Evolutionary conservation across 2,329 filamentous ascomycete genomes (phyloP), one percentile per base, ranked within the genome.

Genomic region (Ophiostoma australiae): DNA sequence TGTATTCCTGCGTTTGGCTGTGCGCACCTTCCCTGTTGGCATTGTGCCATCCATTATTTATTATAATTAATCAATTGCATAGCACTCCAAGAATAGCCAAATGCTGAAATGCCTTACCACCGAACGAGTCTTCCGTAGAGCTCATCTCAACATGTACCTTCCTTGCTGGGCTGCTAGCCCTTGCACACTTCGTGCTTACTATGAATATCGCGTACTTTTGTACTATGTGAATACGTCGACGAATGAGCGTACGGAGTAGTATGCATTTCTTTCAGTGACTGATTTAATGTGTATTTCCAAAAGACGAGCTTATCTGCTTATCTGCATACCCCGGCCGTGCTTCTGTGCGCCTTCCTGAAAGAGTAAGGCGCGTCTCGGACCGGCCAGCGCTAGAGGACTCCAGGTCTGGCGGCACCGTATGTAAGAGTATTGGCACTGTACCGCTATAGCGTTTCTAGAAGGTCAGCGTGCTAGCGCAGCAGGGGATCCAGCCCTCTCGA

Each of bases 361-460:
- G 17, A 17, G 61, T 17, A 66, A 37, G 61, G 61, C 33, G 61
- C 20, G 61, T 33, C 58, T 65, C 58, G 58, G 44, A 35, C 67
- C 37, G 66, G 48, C 66, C 13, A 31, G 61, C 63, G 63, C 63
- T 67, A 67, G n/a, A 27, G 20, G n/a, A 17, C 15, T 48, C 15
- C 8, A 65, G 63, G 55, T 33, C 44, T 70, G 65, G 17, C 69
- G 35, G 17, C 33, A 44, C 63, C 17, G 65, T 35, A 7, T 44
- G 13, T 2, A 4, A 4, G 2, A 10, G 7, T 5, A 35, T 10
- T 11, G 8, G 31, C 65, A 70, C 69, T 70, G 69, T 70, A 15
- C 48, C 35, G 23, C 69, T 70, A 69, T 37, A 10, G 35, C 67
- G 27, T 65, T 68, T 71, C 39, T 41, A 66, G 70, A 71, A 71